These are phyloP conservation scores for Malassezia obtusa DNA, from an alignment of 1,284 basidiomycete genomes.

Conservation along the genomic window DNA sequence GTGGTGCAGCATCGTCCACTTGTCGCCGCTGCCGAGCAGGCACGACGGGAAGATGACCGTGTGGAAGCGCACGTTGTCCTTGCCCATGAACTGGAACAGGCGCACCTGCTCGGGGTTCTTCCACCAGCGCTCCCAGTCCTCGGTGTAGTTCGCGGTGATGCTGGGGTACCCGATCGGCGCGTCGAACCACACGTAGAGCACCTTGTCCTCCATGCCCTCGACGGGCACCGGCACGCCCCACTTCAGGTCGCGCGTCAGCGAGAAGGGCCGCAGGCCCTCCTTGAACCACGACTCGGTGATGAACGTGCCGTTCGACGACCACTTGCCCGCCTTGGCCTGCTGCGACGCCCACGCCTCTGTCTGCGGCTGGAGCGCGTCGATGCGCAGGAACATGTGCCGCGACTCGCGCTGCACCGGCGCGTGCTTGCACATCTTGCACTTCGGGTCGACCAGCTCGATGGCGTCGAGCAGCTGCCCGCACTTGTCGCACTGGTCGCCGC, in stretches of 20 bases:
- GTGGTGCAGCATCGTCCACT: conserved; percentile 91
- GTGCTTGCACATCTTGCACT: conserved; percentile 75
- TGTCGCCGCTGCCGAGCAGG: conserved; percentile 74
- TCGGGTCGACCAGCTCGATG: conserved; percentile 85
- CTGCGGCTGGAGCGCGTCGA: conserved; percentile 71
- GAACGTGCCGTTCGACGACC: conserved; percentile 85
- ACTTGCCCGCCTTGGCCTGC: conserved; percentile 70
- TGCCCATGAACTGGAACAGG: conserved; percentile 91
- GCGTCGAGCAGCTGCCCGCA: conserved; percentile 82
- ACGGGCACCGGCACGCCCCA: conserved; percentile 92
- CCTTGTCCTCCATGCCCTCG: conserved; percentile 80
- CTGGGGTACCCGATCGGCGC: conserved; percentile 95
- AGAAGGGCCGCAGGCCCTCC: conserved; percentile 74
- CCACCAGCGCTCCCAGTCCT: conserved; percentile 97
- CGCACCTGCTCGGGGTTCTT: conserved; percentile 80
- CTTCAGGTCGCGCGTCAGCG: conserved; percentile 82
- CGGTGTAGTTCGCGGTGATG: conserved; percentile 90
- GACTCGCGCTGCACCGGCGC: conserved; percentile 59
- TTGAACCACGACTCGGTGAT: conserved; percentile 84
- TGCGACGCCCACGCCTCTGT: conserved; percentile 80
- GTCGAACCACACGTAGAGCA: conserved; percentile 91
- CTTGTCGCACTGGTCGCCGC: conserved; percentile 95
- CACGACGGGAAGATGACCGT: conserved; percentile 90
- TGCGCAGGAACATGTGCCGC: conserved; percentile 85
- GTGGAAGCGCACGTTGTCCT: conserved; percentile 82